A percentile compares a stretch with the other conserved stretches of the same genome.
These are phyloP conservation scores for Endocalyx cinctus DNA, from an alignment of 2,329 filamentous ascomycete genomes.

Conservation along the genomic window DNA sequence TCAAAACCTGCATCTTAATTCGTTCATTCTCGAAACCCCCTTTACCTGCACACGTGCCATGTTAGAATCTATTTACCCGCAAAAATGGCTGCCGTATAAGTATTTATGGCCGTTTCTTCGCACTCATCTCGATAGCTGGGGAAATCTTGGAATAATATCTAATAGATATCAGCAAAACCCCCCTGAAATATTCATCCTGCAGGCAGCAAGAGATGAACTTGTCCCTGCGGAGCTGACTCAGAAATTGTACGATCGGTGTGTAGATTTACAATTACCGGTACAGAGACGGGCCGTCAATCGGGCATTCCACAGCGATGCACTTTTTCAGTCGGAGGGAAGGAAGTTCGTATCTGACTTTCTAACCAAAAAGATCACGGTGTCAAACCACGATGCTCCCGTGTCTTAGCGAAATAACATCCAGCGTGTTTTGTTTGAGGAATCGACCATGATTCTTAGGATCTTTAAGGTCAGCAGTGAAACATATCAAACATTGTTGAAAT, in stretches of 20 bases:
- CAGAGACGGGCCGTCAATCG: constrained; percentile 38
- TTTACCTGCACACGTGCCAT: constrained; percentile 68
- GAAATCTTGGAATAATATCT: constrained; percentile 43
- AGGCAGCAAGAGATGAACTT: constrained; percentile 55
- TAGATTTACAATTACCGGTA: constrained; percentile 41
- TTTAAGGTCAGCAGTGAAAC: too few species aligned
- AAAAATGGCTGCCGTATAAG: constrained; percentile 74
- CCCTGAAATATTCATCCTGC: constrained; percentile 45
- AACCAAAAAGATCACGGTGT: constrained; percentile 11
- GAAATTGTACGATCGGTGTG: constrained; percentile 41
- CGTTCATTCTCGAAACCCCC: constrained; percentile 69
- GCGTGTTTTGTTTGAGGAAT: too few species aligned
- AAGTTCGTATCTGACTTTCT: constrained; percentile 41
- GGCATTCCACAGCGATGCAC: constrained; percentile 55
- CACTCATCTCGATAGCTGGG: constrained; percentile 54
- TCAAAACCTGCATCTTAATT: constrained; percentile 34
- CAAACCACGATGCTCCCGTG: too few species aligned
- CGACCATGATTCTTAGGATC: too few species aligned
- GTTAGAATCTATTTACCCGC: constrained; percentile 68
- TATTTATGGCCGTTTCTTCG: constrained; percentile 71
- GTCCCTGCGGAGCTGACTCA: constrained; percentile 49
- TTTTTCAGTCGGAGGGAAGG: constrained; percentile 41
- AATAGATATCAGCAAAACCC: constrained; percentile 17
- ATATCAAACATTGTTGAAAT: too few species aligned
- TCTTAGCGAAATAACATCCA: too few species aligned